Evolutionary conservation across 2,329 filamentous ascomycete genomes (phyloP).

Genomic region (Talaromyces atroroseus): DNA sequence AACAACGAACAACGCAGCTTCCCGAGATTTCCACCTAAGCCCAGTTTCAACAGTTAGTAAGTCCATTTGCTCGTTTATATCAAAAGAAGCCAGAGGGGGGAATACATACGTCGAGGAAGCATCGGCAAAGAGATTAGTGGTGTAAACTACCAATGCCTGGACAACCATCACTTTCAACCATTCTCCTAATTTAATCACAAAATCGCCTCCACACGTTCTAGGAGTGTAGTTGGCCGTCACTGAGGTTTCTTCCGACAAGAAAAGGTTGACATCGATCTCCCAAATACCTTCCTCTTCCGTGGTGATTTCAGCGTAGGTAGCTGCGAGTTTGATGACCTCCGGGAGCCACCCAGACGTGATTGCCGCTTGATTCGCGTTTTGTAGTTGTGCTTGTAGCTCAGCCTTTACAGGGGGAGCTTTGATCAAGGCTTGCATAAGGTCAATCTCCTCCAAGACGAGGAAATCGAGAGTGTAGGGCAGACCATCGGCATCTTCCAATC

Average conservation of each 20-base stretch:
- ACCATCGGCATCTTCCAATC: constrained; percentile 81
- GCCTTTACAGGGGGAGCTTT: constrained; percentile 81
- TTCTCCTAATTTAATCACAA: constrained; percentile 87
- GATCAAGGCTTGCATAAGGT: constrained; percentile 88
- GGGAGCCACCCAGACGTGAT: constrained; percentile 72
- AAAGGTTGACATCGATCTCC: constrained; percentile 95
- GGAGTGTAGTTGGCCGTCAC: constrained; percentile 95
- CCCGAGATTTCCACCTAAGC: constrained; percentile 61
- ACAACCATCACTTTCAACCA: constrained; percentile 74
- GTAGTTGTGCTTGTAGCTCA: constrained; percentile 77
- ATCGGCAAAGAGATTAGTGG: constrained; percentile 64
- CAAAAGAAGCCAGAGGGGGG: not conserved
- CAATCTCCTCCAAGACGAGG: constrained; percentile 85
- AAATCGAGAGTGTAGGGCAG: constrained; percentile 95
- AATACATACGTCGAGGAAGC: constrained; percentile 29
- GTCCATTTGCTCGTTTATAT: no score
- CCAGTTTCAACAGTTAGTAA: constrained; percentile 8
- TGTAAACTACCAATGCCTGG: constrained; percentile 72
- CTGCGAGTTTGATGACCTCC: constrained; percentile 79
- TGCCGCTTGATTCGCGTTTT: constrained; percentile 52
- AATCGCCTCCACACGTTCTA: constrained; percentile 82
- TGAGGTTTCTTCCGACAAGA: constrained; percentile 88
- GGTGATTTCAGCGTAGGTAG: constrained; percentile 82
- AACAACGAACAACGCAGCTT: constrained; percentile 77
- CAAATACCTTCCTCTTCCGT: constrained; percentile 90